A percentile compares a stretch with the other conserved stretches of the same genome.
phyloP scores from a whole-genome alignment of 129 eudicot species.

The Saussurea involucrata region DNA sequence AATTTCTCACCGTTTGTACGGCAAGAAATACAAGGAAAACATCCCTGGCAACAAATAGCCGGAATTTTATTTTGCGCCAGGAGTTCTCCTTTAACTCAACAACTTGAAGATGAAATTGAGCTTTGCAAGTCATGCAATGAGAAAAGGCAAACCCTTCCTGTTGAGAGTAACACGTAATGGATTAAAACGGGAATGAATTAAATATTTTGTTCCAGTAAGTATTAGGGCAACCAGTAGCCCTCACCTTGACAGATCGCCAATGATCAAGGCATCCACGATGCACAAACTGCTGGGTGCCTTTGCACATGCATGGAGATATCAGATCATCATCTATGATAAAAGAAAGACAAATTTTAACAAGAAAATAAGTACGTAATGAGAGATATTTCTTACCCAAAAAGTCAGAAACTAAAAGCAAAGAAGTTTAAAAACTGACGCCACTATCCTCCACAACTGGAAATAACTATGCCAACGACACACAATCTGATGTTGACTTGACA shows the following conservation, averaged over 20 bases:
- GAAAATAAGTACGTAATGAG: background rate
- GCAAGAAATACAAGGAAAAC: conserved; percentile 81
- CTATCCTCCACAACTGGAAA: conserved; percentile 8
- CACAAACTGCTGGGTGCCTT: conserved; percentile 93
- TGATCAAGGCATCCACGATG: conserved; percentile 91
- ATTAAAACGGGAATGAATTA: background rate
- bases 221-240: background rate
- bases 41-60: conserved; percentile 87
- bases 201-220: background rate
- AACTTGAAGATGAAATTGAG: conserved; percentile 79
- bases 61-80: conserved; percentile 81
- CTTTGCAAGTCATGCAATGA: conserved; percentile 95
- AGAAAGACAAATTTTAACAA: background rate
- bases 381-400: conserved; percentile 6
- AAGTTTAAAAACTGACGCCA: background rate
- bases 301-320: conserved; percentile 97
- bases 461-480: conserved; percentile 12
- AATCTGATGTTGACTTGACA: background rate
- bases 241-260: conserved; percentile 95
- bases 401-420: conserved; percentile 9
- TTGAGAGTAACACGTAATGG: conserved; percentile 2
- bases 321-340: conserved; percentile 52
- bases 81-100: conserved; percentile 56
- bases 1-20: conserved; percentile 61
- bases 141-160: conserved; percentile 97